phyloP scores from a whole-genome alignment of 78 protist species.

The Cyanophora paradoxa region DNA sequence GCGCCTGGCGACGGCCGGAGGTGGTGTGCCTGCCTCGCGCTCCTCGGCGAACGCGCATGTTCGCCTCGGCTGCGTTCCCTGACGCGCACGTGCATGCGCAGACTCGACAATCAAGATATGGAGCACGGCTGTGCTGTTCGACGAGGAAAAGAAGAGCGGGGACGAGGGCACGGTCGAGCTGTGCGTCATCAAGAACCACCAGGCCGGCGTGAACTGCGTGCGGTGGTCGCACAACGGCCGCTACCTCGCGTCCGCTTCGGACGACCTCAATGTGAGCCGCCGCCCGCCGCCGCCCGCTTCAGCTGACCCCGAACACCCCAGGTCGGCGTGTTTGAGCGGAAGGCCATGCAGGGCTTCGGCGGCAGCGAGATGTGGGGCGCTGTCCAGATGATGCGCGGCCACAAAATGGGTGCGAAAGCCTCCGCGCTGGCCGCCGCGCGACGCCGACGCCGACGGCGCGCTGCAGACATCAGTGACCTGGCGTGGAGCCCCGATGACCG shows the following conservation, averaged over 20 bases:
- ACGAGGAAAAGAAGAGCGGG: constrained; percentile 18
- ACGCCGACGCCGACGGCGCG: constrained; percentile 39
- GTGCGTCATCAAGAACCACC: constrained; percentile 30
- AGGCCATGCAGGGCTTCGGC: background rate
- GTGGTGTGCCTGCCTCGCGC: no score
- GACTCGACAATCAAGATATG: constrained; percentile 46
- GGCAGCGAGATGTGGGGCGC: constrained; percentile 14
- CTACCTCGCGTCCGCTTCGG: constrained; percentile 52
- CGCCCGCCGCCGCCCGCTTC: no score
- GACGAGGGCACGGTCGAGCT: constrained; percentile 11
- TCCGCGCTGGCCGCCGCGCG: no score
- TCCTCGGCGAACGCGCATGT: no score
- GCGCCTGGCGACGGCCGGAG: constrained; percentile 55
- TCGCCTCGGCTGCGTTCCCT: no score
- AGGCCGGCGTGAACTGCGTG: constrained; percentile 30
- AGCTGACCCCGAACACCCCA: no score
- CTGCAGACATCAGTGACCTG: constrained; percentile 33
- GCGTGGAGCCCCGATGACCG: constrained; percentile 41
- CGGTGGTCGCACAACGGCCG: constrained; percentile 48
- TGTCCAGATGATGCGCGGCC: constrained; percentile 26
- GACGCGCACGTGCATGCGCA: no score
- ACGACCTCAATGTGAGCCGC: constrained; percentile 32
- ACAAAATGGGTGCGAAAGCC: no score
- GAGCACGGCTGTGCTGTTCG: constrained; percentile 40
- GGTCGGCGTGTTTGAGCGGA: constrained; percentile 21